phyloP scores from a whole-genome alignment of 75 land plant genomes.

The Pinus taeda region DNA sequence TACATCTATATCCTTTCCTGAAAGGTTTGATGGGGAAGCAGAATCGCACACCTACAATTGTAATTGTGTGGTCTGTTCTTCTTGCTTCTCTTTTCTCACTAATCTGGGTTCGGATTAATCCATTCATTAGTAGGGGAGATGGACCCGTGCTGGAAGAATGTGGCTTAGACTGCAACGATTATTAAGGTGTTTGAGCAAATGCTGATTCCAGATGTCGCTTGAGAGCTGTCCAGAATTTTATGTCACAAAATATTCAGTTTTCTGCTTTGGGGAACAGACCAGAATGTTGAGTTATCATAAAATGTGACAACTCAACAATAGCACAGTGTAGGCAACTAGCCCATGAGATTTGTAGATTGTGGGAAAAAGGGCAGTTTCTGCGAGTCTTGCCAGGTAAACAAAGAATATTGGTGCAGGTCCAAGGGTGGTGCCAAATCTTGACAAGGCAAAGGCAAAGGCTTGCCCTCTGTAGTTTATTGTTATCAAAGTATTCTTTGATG shows the following conservation, averaged over 20 bases:
- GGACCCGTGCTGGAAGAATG: constrained; percentile 70
- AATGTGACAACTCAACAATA: neutral
- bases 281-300: neutral
- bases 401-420: neutral
- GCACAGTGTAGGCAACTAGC: neutral
- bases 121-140: constrained; percentile 47
- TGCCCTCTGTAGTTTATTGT: neutral
- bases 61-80: constrained; percentile 77
- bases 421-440: neutral
- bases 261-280: neutral
- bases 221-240: neutral
- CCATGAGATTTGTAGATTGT: neutral
- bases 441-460: neutral
- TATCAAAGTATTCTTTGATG: constrained; percentile 11
- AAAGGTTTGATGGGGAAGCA: constrained; percentile 77
- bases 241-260: neutral
- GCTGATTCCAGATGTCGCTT: neutral
- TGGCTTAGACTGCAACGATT: constrained; percentile 45
- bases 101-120: constrained; percentile 75
- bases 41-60: constrained; percentile 63
- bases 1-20: constrained; percentile 82
- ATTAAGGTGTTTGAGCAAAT: constrained; percentile 1
- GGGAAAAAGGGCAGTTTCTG: constrained; percentile 7
- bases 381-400: neutral
- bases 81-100: constrained; percentile 77